Percentiles rank a stretch among this genome's conserved stretches.
phyloP scores from a whole-genome alignment of 257 asterid species.

The Nicotiana benthamiana region DNA sequence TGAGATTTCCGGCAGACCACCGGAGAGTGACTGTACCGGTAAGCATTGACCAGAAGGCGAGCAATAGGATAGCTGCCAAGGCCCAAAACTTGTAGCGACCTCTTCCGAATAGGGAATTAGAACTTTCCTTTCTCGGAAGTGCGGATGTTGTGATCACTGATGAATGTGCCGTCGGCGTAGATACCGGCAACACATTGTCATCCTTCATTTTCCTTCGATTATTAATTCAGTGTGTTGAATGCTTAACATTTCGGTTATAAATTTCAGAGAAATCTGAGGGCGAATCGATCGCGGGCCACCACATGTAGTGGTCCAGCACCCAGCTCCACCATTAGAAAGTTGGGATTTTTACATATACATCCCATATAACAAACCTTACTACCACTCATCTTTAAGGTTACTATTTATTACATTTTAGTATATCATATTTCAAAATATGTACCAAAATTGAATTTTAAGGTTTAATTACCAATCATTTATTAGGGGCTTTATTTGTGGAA shows the following conservation, averaged over 20 bases:
- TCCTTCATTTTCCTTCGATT: slow-evolving; percentile 32
- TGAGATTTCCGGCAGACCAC: slow-evolving; percentile 53
- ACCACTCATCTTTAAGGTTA: no score
- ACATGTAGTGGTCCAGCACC: no score
- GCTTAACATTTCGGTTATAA: no score
- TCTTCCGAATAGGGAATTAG: slow-evolving; percentile 23
- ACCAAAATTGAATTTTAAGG: no score
- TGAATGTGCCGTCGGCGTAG: slow-evolving; percentile 27
- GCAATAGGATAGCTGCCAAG: slow-evolving; percentile 47
- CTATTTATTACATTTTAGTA: no score
- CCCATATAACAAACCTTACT: no score
- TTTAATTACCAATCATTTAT: no score
- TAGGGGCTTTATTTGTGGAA: no score
- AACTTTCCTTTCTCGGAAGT: slow-evolving; percentile 13
- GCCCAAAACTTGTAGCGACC: slow-evolving; percentile 81
- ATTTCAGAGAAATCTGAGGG: background rate
- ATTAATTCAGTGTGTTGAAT: background rate
- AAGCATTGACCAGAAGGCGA: slow-evolving; percentile 84
- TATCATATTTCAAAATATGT: no score
- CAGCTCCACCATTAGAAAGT: background rate
- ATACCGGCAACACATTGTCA: slow-evolving; percentile 54
- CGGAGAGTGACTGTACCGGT: slow-evolving; percentile 75
- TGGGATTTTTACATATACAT: no score
- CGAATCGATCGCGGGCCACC: background rate
- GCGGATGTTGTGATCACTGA: slow-evolving; percentile 2